Evolutionary conservation across 2,329 filamentous ascomycete species (phyloP), one percentile per base, ranked within the genome.

Genomic region (Plectosphaerella cucumerina): DNA sequence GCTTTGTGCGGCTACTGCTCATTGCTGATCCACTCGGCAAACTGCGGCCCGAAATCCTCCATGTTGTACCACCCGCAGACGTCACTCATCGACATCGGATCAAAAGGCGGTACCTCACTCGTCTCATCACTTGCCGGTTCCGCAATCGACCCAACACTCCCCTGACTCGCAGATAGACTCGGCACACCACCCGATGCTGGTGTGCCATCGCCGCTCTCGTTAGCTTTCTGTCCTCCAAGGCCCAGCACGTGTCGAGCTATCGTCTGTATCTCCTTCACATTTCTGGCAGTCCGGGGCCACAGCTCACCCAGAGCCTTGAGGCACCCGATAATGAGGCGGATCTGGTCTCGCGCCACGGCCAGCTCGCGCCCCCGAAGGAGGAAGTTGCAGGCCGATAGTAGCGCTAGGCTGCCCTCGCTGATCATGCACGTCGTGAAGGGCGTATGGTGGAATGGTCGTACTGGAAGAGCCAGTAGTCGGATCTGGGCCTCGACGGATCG

Each of bases 381-480:
- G 48, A 60, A 67, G 14, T 59, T 63, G 53, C 70, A 73, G 3
- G 70, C 70, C 0, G 71, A 70, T 4, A 67, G 56, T 3, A 67
- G 58, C 2, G 65, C 58, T 3, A 73, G 56, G 0, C 65, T 68
- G 0, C 66, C 71, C 17, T 66, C 65, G 39, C 62, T 70, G 12
- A 71, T 53, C 69, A 73, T 73, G 58, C 71, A 74, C 0, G 66
- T 69, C 0, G 58, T 59, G 39, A 74, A 74, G 0, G 71, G 71
- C 0, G 62, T 67, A 49, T 74, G 70, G 42, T 60, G 52, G 37
- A 69, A 70, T 12, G 58, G 59, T 3, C 55, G 55, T 0, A 56
- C 58, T 0, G 71, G 70, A 4, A 74, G 53, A 1, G 70, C 60
- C 12, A 74, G 45, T 0, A 74, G 64, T 1, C 64, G 63, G 18